phyloP scores from a whole-genome alignment of 768 basidiomycete genomes.

The Coprinellus micaceus region DNA sequence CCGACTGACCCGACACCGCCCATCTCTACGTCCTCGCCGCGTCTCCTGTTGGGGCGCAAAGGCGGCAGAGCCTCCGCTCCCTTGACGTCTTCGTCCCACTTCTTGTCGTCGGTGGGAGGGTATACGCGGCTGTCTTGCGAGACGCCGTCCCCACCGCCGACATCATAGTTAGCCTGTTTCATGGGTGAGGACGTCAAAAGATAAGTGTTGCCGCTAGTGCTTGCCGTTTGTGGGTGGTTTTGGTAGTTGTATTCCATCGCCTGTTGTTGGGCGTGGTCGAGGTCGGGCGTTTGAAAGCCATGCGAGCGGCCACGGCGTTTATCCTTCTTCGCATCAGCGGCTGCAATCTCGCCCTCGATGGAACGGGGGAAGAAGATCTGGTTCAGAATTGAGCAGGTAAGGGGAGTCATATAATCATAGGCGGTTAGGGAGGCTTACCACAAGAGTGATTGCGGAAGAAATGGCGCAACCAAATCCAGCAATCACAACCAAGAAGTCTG shows the following conservation, averaged over 20 bases:
- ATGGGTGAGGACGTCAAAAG: conserved; percentile 34
- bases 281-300: conserved; percentile 21
- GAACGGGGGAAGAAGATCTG: conserved; percentile 87
- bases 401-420: background rate
- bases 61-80: conserved; percentile 25
- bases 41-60: conserved; percentile 41
- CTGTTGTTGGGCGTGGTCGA: background rate
- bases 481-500: conserved; percentile 59
- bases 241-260: background rate
- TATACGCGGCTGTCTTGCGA: conserved; percentile 9
- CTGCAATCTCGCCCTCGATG: conserved; percentile 59
- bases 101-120: conserved; percentile 7
- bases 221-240: conserved; percentile 10
- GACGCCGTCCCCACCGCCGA: conserved; percentile 19
- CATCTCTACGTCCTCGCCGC: conserved; percentile 34
- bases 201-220: conserved; percentile 23
- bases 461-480: conserved; percentile 58
- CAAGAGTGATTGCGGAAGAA: conserved; percentile 71
- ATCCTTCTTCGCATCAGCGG: conserved; percentile 43
- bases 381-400: background rate
- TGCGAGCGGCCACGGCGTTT: conserved; percentile 32
- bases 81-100: conserved; percentile 29
- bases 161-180: conserved; percentile 21
- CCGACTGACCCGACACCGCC: conserved; percentile 26
- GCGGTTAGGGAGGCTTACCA: conserved; percentile 40